These are phyloP conservation scores for Phytopythium mirpurense DNA, from an alignment of 352 stramenopile genomes.

Conservation along the genomic window DNA sequence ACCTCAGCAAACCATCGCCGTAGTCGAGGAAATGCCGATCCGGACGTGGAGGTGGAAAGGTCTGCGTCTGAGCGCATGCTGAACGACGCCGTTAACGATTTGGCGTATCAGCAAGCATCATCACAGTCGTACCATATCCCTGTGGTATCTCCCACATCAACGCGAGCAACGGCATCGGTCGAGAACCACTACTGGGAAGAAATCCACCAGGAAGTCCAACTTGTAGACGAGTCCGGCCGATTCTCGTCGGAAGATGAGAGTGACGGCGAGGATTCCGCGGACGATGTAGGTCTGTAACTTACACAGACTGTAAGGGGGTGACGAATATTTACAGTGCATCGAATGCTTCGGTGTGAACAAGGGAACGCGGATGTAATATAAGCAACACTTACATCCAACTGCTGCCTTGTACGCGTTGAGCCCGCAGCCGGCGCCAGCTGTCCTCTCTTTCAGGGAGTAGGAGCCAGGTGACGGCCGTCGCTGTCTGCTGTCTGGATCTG, in stretches of 20 bases:
- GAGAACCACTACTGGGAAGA: conserved; percentile 52
- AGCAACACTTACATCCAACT: conserved; percentile 2
- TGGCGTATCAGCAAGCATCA: conserved; percentile 30
- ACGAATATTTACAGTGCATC: no score
- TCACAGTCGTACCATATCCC: conserved; percentile 20
- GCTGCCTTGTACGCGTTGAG: conserved; percentile 1
- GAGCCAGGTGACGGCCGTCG: neutral
- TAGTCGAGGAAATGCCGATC: conserved; percentile 20
- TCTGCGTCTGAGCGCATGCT: conserved; percentile 1
- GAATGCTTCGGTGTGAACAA: neutral
- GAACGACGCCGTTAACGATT: conserved; percentile 24
- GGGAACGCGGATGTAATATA: conserved; percentile 1
- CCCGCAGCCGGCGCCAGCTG: neutral
- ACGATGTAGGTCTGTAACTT: conserved; percentile 6
- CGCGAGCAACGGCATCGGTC: neutral
- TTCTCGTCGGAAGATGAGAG: conserved; percentile 70
- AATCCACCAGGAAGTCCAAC: conserved; percentile 58
- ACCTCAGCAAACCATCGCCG: neutral
- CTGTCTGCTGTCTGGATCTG: neutral
- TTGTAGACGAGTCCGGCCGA: conserved; percentile 66
- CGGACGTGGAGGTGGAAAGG: conserved; percentile 5
- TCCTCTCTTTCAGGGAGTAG: neutral
- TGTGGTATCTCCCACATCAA: neutral
- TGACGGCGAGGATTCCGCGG: conserved; percentile 9
- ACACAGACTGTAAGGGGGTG: no score